A percentile compares a stretch with the other conserved stretches of the same genome.
phyloP scores from a whole-genome alignment of 495 filamentous ascomycete species.

The Aspergillus haitiensis region DNA sequence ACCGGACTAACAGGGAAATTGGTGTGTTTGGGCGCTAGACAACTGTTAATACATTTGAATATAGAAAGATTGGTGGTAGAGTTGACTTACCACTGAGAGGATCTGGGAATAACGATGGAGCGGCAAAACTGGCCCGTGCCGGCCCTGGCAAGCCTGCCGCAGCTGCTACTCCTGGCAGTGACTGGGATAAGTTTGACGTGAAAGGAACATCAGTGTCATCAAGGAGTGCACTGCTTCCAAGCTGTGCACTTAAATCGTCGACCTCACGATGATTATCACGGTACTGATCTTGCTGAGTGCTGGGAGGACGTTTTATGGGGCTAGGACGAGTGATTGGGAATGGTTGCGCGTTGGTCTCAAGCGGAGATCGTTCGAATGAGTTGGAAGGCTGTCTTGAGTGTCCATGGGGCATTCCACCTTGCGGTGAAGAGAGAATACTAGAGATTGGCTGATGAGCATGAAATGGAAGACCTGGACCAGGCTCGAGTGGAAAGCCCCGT shows the following conservation, averaged over 20 bases:
- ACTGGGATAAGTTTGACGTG: constrained; percentile 42
- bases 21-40: constrained; percentile 34
- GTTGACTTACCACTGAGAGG: constrained; percentile 44
- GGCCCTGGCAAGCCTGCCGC: constrained; percentile 38
- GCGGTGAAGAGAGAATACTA: constrained; percentile 35
- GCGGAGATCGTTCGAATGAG: constrained; percentile 56
- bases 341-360: constrained; percentile 42
- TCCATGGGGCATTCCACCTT: constrained; percentile 41
- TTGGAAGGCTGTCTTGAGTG: constrained; percentile 63
- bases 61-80: not conserved
- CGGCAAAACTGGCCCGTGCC: constrained; percentile 47
- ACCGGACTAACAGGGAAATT: constrained; percentile 37
- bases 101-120: constrained; percentile 53
- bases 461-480: constrained; percentile 39
- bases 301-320: constrained; percentile 85
- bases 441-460: constrained; percentile 37
- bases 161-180: constrained; percentile 39
- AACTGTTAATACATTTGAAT: constrained; percentile 19
- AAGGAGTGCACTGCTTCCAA: constrained; percentile 93
- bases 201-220: constrained; percentile 69
- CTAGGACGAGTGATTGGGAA: constrained; percentile 77
- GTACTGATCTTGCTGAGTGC: constrained; percentile 62
- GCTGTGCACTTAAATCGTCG: constrained; percentile 75
- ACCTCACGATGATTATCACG: constrained; percentile 49
- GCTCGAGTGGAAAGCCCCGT: constrained; percentile 63